Evolutionary conservation across 2,329 filamentous ascomycete genomes (phyloP).

Genomic region (Aspergillus fructus): DNA sequence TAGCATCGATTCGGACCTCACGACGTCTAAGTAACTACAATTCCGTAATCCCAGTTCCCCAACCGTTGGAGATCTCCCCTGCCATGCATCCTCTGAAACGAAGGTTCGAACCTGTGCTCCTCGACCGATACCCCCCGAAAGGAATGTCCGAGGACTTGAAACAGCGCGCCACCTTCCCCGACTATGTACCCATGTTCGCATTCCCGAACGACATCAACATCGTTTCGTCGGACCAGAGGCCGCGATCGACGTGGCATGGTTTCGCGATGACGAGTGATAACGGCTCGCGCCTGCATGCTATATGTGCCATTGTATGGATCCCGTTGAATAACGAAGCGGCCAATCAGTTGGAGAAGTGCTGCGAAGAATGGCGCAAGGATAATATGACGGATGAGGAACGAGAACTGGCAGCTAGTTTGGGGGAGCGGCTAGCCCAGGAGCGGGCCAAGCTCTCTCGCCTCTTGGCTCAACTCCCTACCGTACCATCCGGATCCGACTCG

Average conservation of each 20-base stretch:
- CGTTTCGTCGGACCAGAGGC: constrained; percentile 89
- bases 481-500: constrained; percentile 75
- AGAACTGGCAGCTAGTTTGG: constrained; percentile 87
- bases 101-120: constrained; percentile 90
- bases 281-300: constrained; percentile 86
- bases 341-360: constrained; percentile 70
- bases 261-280: constrained; percentile 97
- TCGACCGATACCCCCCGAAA: constrained; percentile 90
- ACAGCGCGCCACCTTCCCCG: constrained; percentile 81
- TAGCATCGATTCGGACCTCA: constrained; percentile 73
- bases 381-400: constrained; percentile 99
- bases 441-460: constrained; percentile 86
- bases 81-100: constrained; percentile 95
- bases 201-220: constrained; percentile 98
- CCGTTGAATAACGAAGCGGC: constrained; percentile 79
- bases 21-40: constrained; percentile 96
- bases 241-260: constrained; percentile 96
- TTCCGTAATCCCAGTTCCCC: constrained; percentile 90
- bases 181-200: constrained; percentile 99
- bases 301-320: constrained; percentile 90
- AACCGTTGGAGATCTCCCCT: constrained; percentile 83
- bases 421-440: constrained; percentile 81
- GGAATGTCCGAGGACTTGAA: constrained; percentile 76
- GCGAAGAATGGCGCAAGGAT: constrained; percentile 80
- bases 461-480: constrained; percentile 75